Conservation (phyloP, 1,284 basidiomycete species). For the Agaricales sp. region DNA sequence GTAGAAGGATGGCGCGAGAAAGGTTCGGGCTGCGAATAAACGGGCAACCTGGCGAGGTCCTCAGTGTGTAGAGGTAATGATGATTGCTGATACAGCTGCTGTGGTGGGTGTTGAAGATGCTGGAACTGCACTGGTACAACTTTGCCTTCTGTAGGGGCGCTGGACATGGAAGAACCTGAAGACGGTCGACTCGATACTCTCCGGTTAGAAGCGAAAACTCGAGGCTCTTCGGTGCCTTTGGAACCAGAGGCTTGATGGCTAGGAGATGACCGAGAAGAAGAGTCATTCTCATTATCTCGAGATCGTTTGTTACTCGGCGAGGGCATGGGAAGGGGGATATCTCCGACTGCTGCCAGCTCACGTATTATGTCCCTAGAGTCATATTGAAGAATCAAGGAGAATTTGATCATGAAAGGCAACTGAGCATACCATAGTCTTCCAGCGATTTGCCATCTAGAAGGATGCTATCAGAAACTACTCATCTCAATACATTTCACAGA, state of each 20-base stretch:
- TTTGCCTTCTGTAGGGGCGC: background rate
- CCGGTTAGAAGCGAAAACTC: background rate
- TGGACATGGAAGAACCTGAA: background rate
- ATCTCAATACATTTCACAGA: too few relatives aligned
- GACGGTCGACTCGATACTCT: background rate
- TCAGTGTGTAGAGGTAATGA: background rate
- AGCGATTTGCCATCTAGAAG: constrained; percentile 38
- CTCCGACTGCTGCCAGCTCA: constrained; percentile 56
- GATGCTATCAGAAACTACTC: background rate
- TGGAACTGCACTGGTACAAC: background rate
- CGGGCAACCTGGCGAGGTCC: background rate
- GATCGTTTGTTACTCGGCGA: background rate
- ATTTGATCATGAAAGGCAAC: background rate
- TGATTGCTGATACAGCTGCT: background rate
- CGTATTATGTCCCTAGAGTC: constrained; percentile 46
- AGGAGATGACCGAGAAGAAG: background rate
- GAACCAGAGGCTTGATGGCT: background rate
- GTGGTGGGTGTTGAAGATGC: background rate
- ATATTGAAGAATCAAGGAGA: background rate
- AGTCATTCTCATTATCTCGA: background rate
- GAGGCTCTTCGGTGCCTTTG: background rate
- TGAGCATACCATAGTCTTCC: constrained; percentile 31
- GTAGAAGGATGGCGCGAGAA: too few relatives aligned
- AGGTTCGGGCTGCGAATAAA: background rate
- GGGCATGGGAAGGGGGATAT: constrained; percentile 41